These are phyloP conservation scores for Penicillium decumbens DNA, from an alignment of 2,329 filamentous ascomycete species.

Conservation along the genomic window DNA sequence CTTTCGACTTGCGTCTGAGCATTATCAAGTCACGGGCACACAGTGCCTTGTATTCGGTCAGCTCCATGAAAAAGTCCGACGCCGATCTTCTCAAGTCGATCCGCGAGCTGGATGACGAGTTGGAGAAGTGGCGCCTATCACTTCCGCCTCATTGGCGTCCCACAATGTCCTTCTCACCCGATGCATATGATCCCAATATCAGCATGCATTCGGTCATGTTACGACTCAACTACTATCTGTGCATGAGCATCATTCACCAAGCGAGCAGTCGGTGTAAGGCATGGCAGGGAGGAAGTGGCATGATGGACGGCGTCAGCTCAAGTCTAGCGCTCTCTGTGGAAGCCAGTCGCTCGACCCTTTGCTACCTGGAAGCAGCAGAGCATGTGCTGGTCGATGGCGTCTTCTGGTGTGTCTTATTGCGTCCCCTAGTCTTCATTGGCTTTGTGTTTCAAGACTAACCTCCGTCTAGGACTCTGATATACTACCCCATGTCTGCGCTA, in stretches of 20 bases:
- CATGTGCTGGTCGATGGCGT: conserved; percentile 44
- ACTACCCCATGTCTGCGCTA: conserved; percentile 54
- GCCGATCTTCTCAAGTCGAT: conserved; percentile 54
- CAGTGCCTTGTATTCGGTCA: conserved; percentile 48
- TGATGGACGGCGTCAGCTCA: conserved; percentile 49
- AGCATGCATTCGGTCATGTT: conserved; percentile 49
- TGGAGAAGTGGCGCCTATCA: conserved; percentile 53
- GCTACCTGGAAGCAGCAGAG: conserved; percentile 46
- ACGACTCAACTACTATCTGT: conserved; percentile 54
- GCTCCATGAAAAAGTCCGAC: conserved; percentile 49
- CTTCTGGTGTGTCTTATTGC: conserved; percentile 45
- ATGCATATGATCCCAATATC: conserved; percentile 30
- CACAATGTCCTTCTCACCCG: conserved; percentile 43
- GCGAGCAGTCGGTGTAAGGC: conserved; percentile 51
- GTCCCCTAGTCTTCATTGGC: background rate
- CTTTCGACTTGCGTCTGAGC: conserved; percentile 48
- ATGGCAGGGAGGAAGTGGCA: conserved; percentile 32
- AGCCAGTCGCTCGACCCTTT: conserved; percentile 53
- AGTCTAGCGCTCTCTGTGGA: conserved; percentile 53
- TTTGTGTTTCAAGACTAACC: background rate
- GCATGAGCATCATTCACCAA: conserved; percentile 53
- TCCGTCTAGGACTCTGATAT: conserved; percentile 48
- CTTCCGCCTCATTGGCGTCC: conserved; percentile 47
- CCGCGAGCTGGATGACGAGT: conserved; percentile 53
- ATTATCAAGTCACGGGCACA: conserved; percentile 52